Base-by-base conservation (phyloP, 2,329 filamentous ascomycete genomes). In the Taxawa tesnikishii region DNA sequence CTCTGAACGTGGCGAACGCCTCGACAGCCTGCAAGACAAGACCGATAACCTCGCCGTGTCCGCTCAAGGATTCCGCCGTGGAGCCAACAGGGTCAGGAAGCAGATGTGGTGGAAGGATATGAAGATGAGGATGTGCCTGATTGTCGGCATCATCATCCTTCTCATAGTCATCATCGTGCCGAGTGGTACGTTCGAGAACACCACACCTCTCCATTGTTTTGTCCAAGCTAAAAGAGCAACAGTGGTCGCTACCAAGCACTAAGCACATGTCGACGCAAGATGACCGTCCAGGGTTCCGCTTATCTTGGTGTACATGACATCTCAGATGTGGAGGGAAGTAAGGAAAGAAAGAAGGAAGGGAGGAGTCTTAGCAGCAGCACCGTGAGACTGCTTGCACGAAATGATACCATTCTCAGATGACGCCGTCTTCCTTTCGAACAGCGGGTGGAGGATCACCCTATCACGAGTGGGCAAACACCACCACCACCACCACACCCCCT, bases 31-130 rank as follows among this genome's bases (percentile, higher is more conserved):
- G 40, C 83, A 93, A 64, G 81, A 90, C 60, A 93, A 94, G 73
- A 94, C 83, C 44, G 63, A 94, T 65, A 92, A 93, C 63, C 72
- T 98, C 46, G 87, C 87, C 38, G 75, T 79, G 42, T 94, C 87
- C 21, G 88, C 90, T 38, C 85, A 94, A 59, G 85, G 84, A 41
- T 98, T 98, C 74, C 83, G 87, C 51, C 79, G 87, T 46, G 88
- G 90, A 43, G 90, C 92, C 61, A 98, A 96, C 69, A 72, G 84
- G 50, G 88, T 98, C 48, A 78, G 90, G 60, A 67, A 67, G 61
- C 79, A 93, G 62, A 96, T 96, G 88, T 96, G 88, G 88, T 96
- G 87, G 88, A 96, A 96, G 73, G 88, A 96, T 55, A 93, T 94
- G 84, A 96, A 96, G 76, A 98, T 98, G 90, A 79, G 90, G 60